A percentile compares a stretch with the other conserved stretches of the same genome.
These are phyloP conservation scores for Juglanconis sp. DNA, from an alignment of 2,329 filamentous ascomycete genomes.

Conservation along the genomic window DNA sequence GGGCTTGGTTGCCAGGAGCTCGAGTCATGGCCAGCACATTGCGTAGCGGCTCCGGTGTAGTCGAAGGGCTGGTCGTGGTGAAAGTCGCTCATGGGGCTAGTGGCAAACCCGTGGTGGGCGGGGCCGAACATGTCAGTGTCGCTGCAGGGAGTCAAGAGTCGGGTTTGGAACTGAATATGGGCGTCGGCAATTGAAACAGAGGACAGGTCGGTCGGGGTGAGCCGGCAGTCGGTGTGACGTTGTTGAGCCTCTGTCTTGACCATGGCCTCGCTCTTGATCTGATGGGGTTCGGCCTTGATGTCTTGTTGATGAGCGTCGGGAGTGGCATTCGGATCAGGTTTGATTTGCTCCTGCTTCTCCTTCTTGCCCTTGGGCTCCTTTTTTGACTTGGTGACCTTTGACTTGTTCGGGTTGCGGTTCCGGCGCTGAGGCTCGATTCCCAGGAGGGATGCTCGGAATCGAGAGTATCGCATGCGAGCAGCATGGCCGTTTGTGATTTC, in stretches of 20 bases:
- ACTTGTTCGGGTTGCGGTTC: constrained; percentile 39
- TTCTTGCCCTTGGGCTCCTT: constrained; percentile 35
- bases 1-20: constrained; percentile 30
- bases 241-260: constrained; percentile 21
- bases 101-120: constrained; percentile 26
- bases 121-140: constrained; percentile 41
- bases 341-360: constrained; percentile 36
- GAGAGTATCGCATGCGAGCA: constrained; percentile 57
- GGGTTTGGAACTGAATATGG: constrained; percentile 30
- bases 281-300: constrained; percentile 21
- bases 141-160: constrained; percentile 53
- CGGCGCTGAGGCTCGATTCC: constrained; percentile 48
- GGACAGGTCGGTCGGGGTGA: constrained; percentile 31
- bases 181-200: constrained; percentile 30
- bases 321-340: constrained; percentile 34
- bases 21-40: constrained; percentile 25
- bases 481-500: constrained; percentile 59
- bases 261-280: constrained; percentile 37
- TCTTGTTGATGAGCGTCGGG: constrained; percentile 19
- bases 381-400: constrained; percentile 45
- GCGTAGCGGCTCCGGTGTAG: constrained; percentile 26
- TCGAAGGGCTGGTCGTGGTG: constrained; percentile 28
- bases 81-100: constrained; percentile 32
- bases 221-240: constrained; percentile 20
- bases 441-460: constrained; percentile 46